A percentile compares a stretch with the other conserved stretches of the same genome.
phyloP scores from a whole-genome alignment of 2,329 filamentous ascomycete species.

The Sporothrix pallida region DNA sequence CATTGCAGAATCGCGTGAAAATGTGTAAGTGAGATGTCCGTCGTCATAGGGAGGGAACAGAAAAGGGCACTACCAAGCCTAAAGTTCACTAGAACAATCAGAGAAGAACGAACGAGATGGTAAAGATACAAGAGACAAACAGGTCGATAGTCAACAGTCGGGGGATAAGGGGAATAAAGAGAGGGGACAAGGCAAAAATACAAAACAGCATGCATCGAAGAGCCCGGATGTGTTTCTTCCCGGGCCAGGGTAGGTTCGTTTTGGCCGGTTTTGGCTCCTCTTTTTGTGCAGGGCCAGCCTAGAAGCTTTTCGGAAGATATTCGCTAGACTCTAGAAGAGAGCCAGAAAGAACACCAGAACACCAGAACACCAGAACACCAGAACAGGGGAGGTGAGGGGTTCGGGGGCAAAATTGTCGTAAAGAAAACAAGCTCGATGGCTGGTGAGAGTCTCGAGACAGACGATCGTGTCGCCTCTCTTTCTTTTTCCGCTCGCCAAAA shows the following conservation, averaged over 20 bases:
- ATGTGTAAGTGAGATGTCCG: conserved; percentile 25
- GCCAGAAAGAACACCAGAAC: neutral
- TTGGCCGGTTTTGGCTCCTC: neutral
- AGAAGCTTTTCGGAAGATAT: conserved; percentile 8
- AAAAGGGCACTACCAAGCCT: neutral
- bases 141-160: neutral
- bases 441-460: conserved; percentile 10
- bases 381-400: neutral
- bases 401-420: neutral
- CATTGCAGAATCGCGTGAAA: conserved; percentile 20
- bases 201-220: neutral
- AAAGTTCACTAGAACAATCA: neutral
- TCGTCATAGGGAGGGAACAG: neutral
- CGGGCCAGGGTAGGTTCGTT: conserved; percentile 1
- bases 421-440: neutral
- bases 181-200: neutral
- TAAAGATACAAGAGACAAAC: neutral
- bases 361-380: neutral
- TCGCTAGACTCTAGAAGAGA: too few species aligned
- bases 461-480: neutral
- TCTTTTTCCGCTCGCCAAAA: neutral
- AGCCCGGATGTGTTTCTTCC: conserved; percentile 1
- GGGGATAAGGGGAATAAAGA: neutral
- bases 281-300: neutral
- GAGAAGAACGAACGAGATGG: too few species aligned